Evolutionary conservation across 257 asterid species (phyloP).

Genomic region (Nicotiana undulata): DNA sequence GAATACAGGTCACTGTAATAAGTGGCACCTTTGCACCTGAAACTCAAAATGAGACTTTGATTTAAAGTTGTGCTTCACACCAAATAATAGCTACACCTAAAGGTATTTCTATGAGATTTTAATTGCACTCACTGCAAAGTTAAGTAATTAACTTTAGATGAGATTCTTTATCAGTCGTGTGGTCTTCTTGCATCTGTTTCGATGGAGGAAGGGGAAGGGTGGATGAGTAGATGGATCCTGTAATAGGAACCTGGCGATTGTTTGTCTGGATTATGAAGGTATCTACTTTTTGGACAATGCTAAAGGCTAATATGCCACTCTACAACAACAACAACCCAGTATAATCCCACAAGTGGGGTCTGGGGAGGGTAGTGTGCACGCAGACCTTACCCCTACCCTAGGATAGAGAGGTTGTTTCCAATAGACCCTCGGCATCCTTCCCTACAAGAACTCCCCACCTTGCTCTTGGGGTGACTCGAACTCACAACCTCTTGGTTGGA

Average conservation of each 20-base stretch:
- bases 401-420: no score
- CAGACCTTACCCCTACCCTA: no score
- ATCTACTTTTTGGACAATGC: background rate
- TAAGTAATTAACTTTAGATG: background rate
- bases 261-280: background rate
- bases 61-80: background rate
- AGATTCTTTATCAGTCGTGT: background rate
- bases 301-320: background rate
- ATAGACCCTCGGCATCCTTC: no score
- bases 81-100: background rate
- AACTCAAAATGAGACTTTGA: slow-evolving; percentile 9
- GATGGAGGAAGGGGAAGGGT: background rate
- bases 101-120: background rate
- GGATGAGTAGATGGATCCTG: background rate
- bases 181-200: background rate
- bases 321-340: no score
- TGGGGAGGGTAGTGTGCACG: no score
- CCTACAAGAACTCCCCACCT: no score
- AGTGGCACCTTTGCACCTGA: slow-evolving; percentile 63
- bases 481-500: no score
- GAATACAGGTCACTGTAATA: slow-evolving; percentile 29
- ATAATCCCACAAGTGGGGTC: no score
- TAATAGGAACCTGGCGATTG: background rate
- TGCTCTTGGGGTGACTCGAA: no score
- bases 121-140: background rate